A percentile compares a stretch with the other conserved stretches of the same genome.
Evolutionary conservation across 2,329 filamentous ascomycete genomes (phyloP).

Genomic region (Colletotrichum nymphaeae): DNA sequence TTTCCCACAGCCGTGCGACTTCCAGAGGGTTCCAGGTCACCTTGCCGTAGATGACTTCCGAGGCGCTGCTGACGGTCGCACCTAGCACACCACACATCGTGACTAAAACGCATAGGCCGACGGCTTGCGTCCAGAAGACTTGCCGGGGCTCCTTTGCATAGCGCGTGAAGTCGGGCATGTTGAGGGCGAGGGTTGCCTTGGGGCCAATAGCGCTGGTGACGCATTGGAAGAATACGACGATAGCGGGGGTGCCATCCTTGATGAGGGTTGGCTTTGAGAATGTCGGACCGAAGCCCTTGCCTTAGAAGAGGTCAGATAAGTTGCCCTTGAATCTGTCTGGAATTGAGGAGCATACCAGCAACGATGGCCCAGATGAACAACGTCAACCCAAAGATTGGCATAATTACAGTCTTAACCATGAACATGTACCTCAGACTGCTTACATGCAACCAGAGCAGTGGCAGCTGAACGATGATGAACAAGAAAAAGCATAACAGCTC

Average conservation of each 20-base stretch:
- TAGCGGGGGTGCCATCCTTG: slow-evolving; percentile 34
- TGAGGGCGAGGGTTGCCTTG: slow-evolving; percentile 36
- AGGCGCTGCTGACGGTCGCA: slow-evolving; percentile 55
- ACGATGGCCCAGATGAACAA: slow-evolving; percentile 40
- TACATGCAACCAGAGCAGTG: slow-evolving; percentile 39
- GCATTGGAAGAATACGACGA: slow-evolving; percentile 38
- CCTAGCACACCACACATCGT: slow-evolving; percentile 56
- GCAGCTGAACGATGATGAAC: slow-evolving; percentile 42
- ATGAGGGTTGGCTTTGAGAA: slow-evolving; percentile 37
- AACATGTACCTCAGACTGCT: slow-evolving; percentile 38
- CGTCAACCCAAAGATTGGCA: slow-evolving; percentile 37
- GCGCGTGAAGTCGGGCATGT: slow-evolving; percentile 38
- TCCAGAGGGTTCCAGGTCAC: slow-evolving; percentile 44
- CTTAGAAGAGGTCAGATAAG: not conserved
- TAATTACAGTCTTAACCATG: slow-evolving; percentile 37
- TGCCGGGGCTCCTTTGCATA: slow-evolving; percentile 36
- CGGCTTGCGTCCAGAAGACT: slow-evolving; percentile 37
- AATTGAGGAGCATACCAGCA: not conserved
- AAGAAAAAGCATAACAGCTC: slow-evolving; percentile 40
- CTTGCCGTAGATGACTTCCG: slow-evolving; percentile 39
- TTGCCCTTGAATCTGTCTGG: too few species aligned
- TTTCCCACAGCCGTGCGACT: slow-evolving; percentile 42
- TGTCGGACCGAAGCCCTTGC: slow-evolving; percentile 37
- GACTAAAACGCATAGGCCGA: slow-evolving; percentile 32
- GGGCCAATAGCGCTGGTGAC: slow-evolving; percentile 40